phyloP scores from a whole-genome alignment of 208 protist genomes.

The Leishmania tropica region DNA sequence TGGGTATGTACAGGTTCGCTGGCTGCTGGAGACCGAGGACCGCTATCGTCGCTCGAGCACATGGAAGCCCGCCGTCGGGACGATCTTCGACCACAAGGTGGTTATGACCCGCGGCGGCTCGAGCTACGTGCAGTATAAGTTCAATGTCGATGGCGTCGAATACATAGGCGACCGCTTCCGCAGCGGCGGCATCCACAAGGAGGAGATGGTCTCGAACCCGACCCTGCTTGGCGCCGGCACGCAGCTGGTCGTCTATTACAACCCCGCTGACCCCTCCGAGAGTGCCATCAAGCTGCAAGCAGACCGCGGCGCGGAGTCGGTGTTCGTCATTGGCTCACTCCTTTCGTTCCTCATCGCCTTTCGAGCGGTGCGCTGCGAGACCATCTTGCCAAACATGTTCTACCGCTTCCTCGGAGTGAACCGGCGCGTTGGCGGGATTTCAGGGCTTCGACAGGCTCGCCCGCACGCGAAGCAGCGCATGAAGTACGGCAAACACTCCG shows the following conservation, averaged over 20 bases:
- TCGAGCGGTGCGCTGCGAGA: conserved; percentile 88
- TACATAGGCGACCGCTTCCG: conserved; percentile 84
- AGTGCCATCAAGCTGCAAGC: conserved; percentile 87
- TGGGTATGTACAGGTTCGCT: conserved; percentile 58
- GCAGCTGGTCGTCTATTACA: conserved; percentile 88
- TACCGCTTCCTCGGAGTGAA: conserved; percentile 88
- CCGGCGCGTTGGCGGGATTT: conserved; percentile 69
- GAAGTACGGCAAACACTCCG: conserved; percentile 84
- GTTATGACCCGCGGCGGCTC: conserved; percentile 84
- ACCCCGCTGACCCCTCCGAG: conserved; percentile 80
- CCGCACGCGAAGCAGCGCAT: conserved; percentile 76
- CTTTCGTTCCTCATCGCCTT: conserved; percentile 79
- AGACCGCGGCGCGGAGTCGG: conserved; percentile 76
- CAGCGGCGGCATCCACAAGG: conserved; percentile 86
- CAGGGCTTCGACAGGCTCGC: conserved; percentile 66
- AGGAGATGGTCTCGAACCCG: conserved; percentile 83
- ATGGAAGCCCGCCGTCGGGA: conserved; percentile 86
- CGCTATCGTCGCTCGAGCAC: conserved; percentile 78
- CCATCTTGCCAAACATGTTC: conserved; percentile 93
- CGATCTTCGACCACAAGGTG: conserved; percentile 90
- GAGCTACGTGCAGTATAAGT: conserved; percentile 85
- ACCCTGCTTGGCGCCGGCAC: conserved; percentile 85
- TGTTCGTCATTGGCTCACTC: conserved; percentile 66
- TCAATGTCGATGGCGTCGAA: conserved; percentile 71
- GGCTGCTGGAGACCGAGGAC: conserved; percentile 84